Conservation (phyloP, 2,329 filamentous ascomycete species). For the Fusarium redolens region DNA sequence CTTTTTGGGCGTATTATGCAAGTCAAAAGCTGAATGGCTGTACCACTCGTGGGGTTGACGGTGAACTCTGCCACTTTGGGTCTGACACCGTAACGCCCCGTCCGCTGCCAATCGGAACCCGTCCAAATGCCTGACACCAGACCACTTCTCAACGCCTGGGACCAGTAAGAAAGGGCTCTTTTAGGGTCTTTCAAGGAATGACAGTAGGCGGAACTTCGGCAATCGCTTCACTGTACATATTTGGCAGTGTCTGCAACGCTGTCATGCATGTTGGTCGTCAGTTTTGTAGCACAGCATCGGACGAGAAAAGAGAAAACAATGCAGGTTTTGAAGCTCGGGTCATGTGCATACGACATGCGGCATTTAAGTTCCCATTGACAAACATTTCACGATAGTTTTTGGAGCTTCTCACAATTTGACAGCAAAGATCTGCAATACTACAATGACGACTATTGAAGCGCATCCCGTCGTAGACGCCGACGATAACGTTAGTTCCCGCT, state of each 20-base stretch:
- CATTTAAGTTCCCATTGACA: slow-evolving; percentile 1
- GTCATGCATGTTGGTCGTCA: slow-evolving; percentile 4
- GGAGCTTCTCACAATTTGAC: not conserved
- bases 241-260: not conserved
- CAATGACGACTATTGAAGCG: slow-evolving; percentile 20
- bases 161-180: not conserved
- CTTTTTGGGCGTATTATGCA: not conserved
- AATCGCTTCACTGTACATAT: not conserved
- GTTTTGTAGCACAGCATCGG: not conserved
- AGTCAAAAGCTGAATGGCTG: no score
- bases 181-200: no score
- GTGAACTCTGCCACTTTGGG: not conserved
- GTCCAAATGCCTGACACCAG: not conserved
- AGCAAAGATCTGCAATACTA: not conserved
- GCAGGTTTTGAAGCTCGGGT: not conserved
- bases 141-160: not conserved
- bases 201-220: not conserved
- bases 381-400: not conserved
- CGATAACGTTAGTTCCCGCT: not conserved
- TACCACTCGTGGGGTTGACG: not conserved
- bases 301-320: slow-evolving; percentile 19
- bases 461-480: slow-evolving; percentile 11
- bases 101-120: not conserved
- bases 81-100: not conserved
- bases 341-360: not conserved